A percentile compares a stretch with the other conserved stretches of the same genome.
phyloP scores from a whole-genome alignment of 805 yeast genomes.

The Cyberlindnera japonica region DNA sequence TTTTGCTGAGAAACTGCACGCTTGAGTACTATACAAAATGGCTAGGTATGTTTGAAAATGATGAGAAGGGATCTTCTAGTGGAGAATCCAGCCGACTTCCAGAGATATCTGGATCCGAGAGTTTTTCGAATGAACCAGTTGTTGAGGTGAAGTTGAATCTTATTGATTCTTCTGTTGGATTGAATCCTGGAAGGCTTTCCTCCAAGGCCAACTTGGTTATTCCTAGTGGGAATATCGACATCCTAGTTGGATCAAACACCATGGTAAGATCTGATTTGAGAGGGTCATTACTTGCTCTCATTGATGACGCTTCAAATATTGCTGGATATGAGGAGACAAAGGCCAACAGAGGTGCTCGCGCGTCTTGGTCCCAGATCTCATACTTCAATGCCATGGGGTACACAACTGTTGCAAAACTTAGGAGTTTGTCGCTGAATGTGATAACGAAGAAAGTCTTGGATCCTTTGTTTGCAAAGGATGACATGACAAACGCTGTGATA shows the following conservation, averaged over 20 bases:
- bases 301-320: slow-evolving; percentile 54
- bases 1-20: slow-evolving; percentile 44
- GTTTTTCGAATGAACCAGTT: slow-evolving; percentile 7
- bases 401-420: slow-evolving; percentile 46
- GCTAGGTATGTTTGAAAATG: slow-evolving; percentile 42
- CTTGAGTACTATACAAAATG: slow-evolving; percentile 61
- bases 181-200: slow-evolving; percentile 57
- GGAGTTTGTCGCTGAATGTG: slow-evolving; percentile 25
- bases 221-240: slow-evolving; percentile 51
- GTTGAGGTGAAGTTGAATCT: slow-evolving; percentile 24
- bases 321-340: slow-evolving; percentile 29
- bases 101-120: slow-evolving; percentile 10
- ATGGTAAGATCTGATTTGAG: slow-evolving; percentile 45
- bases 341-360: slow-evolving; percentile 20
- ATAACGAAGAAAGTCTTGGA: slow-evolving; percentile 31
- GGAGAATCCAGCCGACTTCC: slow-evolving; percentile 5
- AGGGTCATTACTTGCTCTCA: slow-evolving; percentile 47
- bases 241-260: slow-evolving; percentile 35
- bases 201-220: slow-evolving; percentile 53
- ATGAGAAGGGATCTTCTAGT: slow-evolving; percentile 8
- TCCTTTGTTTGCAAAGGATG: slow-evolving; percentile 1
- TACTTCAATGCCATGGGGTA: slow-evolving; percentile 47
- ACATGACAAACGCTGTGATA: slow-evolving; percentile 30
- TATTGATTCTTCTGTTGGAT: slow-evolving; percentile 54
- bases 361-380: slow-evolving; percentile 39